phyloP scores from a whole-genome alignment of 768 basidiomycete species.

The Panaeolus papilionaceus region DNA sequence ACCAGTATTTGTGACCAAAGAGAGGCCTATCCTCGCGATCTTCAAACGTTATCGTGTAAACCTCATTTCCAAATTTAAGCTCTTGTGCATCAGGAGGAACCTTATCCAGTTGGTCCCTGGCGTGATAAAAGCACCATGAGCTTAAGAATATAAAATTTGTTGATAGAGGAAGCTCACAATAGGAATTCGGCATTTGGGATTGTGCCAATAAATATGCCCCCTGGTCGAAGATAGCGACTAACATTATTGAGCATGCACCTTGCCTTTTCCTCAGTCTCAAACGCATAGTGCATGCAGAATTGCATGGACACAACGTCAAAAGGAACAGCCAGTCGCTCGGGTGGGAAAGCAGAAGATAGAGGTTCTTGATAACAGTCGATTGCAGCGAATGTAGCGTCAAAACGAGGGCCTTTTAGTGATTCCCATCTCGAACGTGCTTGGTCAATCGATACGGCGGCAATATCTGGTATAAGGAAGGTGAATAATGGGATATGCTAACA shows the following conservation, averaged over 20 bases:
- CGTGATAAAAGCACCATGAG: constrained; percentile 15
- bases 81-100: constrained; percentile 69
- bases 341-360: constrained; percentile 71
- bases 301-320: constrained; percentile 99
- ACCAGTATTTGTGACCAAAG: constrained; percentile 94
- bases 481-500: constrained; percentile 10
- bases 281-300: constrained; percentile 99
- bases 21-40: constrained; percentile 62
- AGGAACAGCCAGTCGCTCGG: constrained; percentile 61
- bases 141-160: constrained; percentile 12
- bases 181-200: constrained; percentile 89
- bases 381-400: constrained; percentile 82
- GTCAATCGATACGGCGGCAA: constrained; percentile 86
- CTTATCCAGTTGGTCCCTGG: constrained; percentile 73
- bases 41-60: constrained; percentile 90
- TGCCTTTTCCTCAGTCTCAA: constrained; percentile 87
- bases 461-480: constrained; percentile 58
- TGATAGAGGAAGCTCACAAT: constrained; percentile 59
- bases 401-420: constrained; percentile 54
- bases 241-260: constrained; percentile 95
- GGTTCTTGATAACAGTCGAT: constrained; percentile 88
- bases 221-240: constrained; percentile 74
- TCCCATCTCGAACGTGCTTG: constrained; percentile 85
- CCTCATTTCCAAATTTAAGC: constrained; percentile 86
- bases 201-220: constrained; percentile 97